phyloP scores from a whole-genome alignment of 2,329 filamentous ascomycete genomes.

The Orbilia blumenaviensis region DNA sequence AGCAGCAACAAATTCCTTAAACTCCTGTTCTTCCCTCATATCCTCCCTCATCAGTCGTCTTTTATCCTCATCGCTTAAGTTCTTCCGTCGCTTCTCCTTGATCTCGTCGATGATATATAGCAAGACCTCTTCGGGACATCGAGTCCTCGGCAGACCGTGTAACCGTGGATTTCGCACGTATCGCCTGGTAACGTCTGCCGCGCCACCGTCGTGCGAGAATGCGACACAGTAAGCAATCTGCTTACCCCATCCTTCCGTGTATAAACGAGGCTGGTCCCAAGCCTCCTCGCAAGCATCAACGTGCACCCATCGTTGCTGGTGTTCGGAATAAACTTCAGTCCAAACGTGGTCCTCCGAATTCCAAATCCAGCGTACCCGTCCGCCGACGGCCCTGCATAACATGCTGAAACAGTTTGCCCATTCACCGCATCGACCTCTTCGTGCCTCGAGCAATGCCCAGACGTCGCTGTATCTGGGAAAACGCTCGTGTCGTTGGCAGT shows the following conservation, averaged over 20 bases:
- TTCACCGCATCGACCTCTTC: slow-evolving; percentile 86
- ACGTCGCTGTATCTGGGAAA: slow-evolving; percentile 96
- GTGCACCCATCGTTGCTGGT: slow-evolving; percentile 94
- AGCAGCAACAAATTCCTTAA: slow-evolving; percentile 76
- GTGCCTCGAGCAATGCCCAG: slow-evolving; percentile 87
- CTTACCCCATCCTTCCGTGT: slow-evolving; percentile 93
- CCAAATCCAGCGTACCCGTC: slow-evolving; percentile 95
- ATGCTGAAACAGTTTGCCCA: slow-evolving; percentile 99
- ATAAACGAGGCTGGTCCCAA: slow-evolving; percentile 92
- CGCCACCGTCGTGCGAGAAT: slow-evolving; percentile 83
- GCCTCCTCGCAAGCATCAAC: slow-evolving; percentile 93
- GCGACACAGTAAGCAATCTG: slow-evolving; percentile 97
- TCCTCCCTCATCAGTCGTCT: slow-evolving; percentile 84
- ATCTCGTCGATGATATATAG: slow-evolving; percentile 94
- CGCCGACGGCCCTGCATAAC: slow-evolving; percentile 92
- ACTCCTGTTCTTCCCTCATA: slow-evolving; percentile 76
- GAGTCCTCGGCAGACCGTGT: slow-evolving; percentile 76
- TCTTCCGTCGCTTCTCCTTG: slow-evolving; percentile 79
- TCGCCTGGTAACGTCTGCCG: slow-evolving; percentile 72
- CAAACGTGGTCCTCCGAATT: slow-evolving; percentile 97
- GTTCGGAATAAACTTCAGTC: slow-evolving; percentile 96
- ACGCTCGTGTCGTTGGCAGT: slow-evolving; percentile 81
- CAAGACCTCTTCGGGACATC: slow-evolving; percentile 87
- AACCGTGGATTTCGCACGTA: slow-evolving; percentile 76
- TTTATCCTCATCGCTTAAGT: slow-evolving; percentile 85